phyloP scores from a whole-genome alignment of 495 filamentous ascomycete genomes.

The Xylaria venustula region DNA sequence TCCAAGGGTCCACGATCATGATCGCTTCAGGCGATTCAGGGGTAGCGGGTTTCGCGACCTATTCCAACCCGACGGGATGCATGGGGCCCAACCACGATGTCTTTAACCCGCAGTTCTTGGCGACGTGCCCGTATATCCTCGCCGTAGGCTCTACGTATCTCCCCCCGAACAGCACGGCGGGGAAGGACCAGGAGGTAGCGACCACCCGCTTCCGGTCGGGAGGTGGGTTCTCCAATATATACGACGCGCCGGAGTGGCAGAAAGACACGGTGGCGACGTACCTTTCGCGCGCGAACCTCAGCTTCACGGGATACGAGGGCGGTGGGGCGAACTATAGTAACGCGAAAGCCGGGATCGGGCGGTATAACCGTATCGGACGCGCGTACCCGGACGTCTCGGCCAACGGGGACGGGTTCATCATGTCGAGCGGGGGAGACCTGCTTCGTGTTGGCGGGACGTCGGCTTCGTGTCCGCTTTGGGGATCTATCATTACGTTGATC shows the following conservation, averaged over 20 bases:
- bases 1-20: slow-evolving; percentile 61
- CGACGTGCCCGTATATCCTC: slow-evolving; percentile 31
- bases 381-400: slow-evolving; percentile 62
- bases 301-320: slow-evolving; percentile 32
- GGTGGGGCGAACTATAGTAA: slow-evolving; percentile 25
- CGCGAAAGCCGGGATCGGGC: slow-evolving; percentile 12
- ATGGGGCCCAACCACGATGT: slow-evolving; percentile 24
- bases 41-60: slow-evolving; percentile 48
- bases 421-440: slow-evolving; percentile 41
- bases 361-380: slow-evolving; percentile 56
- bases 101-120: slow-evolving; percentile 32
- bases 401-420: slow-evolving; percentile 56
- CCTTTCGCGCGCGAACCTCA: slow-evolving; percentile 45
- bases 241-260: slow-evolving; percentile 59
- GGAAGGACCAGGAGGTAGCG: slow-evolving; percentile 39
- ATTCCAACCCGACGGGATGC: slow-evolving; percentile 29
- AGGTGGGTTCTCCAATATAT: slow-evolving; percentile 70
- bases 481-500: slow-evolving; percentile 56
- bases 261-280: slow-evolving; percentile 47
- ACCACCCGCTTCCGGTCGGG: slow-evolving; percentile 52
- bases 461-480: slow-evolving; percentile 36
- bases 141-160: slow-evolving; percentile 30
- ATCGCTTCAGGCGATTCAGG: slow-evolving; percentile 62
- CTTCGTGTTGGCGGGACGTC: slow-evolving; percentile 47
- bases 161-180: slow-evolving; percentile 17